These are phyloP conservation scores for Sporothrix schenckii DNA, from an alignment of 2,329 filamentous ascomycete genomes.

Conservation along the genomic window DNA sequence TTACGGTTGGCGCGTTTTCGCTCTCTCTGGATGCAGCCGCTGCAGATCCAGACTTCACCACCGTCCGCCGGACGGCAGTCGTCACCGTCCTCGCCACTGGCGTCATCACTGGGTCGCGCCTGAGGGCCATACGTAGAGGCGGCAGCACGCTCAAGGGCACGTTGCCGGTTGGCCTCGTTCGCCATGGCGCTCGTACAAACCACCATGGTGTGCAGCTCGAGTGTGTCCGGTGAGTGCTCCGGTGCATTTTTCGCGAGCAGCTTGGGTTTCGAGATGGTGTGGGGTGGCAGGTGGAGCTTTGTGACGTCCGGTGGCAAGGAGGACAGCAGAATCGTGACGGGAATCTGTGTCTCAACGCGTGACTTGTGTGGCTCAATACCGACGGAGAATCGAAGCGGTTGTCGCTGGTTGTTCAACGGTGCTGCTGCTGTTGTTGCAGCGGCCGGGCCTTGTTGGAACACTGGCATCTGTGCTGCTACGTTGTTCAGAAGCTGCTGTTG, in stretches of 20 bases:
- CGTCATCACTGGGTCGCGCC: conserved; percentile 48
- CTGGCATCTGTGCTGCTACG: conserved; percentile 28
- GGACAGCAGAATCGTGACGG: conserved; percentile 77
- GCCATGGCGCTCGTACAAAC: conserved; percentile 94
- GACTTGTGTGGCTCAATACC: conserved; percentile 77
- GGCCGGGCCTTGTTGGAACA: conserved; percentile 30
- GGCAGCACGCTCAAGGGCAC: conserved; percentile 65
- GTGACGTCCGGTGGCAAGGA: conserved; percentile 75
- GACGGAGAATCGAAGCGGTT: conserved; percentile 42
- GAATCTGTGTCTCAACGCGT: conserved; percentile 94
- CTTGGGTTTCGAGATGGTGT: conserved; percentile 95
- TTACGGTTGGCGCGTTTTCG: conserved; percentile 88
- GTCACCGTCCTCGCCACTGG: conserved; percentile 66
- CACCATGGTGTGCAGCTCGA: conserved; percentile 78
- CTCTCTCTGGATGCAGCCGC: conserved; percentile 88
- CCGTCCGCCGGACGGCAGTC: conserved; percentile 78
- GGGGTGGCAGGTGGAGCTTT: conserved; percentile 80
- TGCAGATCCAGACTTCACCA: conserved; percentile 90
- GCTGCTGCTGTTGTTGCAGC: not conserved
- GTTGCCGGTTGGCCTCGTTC: conserved; percentile 65
- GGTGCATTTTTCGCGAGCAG: conserved; percentile 74
- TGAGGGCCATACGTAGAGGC: conserved; percentile 47
- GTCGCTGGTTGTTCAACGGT: conserved; percentile 13
- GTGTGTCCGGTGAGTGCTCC: conserved; percentile 68
- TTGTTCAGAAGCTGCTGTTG: conserved; percentile 28